Evolutionary conservation across 73 alveolate genomes (phyloP), one percentile per base, ranked within the genome.

Genomic region (Blepharisma stoltei): DNA sequence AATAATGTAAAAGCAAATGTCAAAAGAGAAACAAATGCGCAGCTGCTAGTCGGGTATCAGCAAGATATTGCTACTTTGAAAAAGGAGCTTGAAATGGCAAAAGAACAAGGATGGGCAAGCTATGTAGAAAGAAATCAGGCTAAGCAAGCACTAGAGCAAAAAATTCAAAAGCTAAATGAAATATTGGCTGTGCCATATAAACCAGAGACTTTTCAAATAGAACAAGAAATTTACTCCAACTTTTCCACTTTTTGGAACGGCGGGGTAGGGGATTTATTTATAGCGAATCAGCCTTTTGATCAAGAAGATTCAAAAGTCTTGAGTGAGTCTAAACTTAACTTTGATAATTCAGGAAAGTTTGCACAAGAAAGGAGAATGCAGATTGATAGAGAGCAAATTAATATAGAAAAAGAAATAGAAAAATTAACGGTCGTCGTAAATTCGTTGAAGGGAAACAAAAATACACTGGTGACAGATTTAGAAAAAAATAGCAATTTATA

Each of bases 1-100:
- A 96, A 96, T 80, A 93, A 90, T 81, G 95, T 90, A 0, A 77
- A 70, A 6, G 92, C 92, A 20, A 87, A 87, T 67, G 89, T 87
- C 5, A 73, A 55, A 38, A 60, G 81, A 8, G 82, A 45, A 68
- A 89, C 78, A 23, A 23, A 20, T 3, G 32, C 76, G 5, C 54
- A 60, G 4, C 70, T 60, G 2, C 3, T 60, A 60, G 54, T 23
- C 5, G 76, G 38, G 11, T 60, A 23, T 60, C 76, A 60, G 21
- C 41, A 27, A 23, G 76, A 60, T 60, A 60, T 60, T 23, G 76
- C 11, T 3, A 60, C 11, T 21, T 27, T 60, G 41, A 60, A 27
- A 23, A 60, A 27, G 49, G 41, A 60, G 21, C 89, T 52, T 98
- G 99, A n/a, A 83, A 85, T 83, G 95, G 91, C 54, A 98, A 94